Evolutionary conservation across 1,284 basidiomycete species (phyloP), one percentile per base, ranked within the genome.

Genomic region (Marasmius tenuissimus): DNA sequence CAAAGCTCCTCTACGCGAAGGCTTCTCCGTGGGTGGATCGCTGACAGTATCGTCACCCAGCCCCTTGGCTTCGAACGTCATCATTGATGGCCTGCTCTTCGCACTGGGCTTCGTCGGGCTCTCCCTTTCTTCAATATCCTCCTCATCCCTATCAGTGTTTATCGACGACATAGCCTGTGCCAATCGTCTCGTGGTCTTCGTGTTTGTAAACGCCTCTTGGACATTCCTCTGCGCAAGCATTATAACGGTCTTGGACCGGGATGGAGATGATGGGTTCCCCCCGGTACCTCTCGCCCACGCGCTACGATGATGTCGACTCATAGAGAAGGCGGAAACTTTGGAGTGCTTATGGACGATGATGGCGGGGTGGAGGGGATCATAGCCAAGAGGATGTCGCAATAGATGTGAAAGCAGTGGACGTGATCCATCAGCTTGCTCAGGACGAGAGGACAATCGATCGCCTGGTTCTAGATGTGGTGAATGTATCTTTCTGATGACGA

Each of bases 261-360:
- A 3, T 4, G 20, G 10, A 22, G 22, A 16, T 3, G 48, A 3
- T 4, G 48, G 16, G n/a, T 12, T 45, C 33, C 55, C 42, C 20
- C 38, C 18, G 22, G 35, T 33, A 10, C 33, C 12, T 38, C 45
- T 8, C 33, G 12, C 39, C 12, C 16, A 20, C 4, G 42, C 27
- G 40, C 33, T 20, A 6, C 59, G 40, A 56, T 61, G 48, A 27
- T 63, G 62, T 12, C 62, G 38, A 33, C 52, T 61, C 9, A 63
- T 47, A 16, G 62, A 63, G 33, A 63, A 63, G 18, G 62, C 62
- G 16, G 53, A 45, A 27, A 61, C 62, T 58, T 58, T 63, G 12
- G 56, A 61, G 42, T 63, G 62, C 33, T 58, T 58, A 37, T 63
- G 62, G 10, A 63, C 52, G n/a, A 63, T 54, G 27, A 63, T 57